These are phyloP conservation scores for Diaporthe sp. DNA, from an alignment of 2,329 filamentous ascomycete species.

Conservation along the genomic window DNA sequence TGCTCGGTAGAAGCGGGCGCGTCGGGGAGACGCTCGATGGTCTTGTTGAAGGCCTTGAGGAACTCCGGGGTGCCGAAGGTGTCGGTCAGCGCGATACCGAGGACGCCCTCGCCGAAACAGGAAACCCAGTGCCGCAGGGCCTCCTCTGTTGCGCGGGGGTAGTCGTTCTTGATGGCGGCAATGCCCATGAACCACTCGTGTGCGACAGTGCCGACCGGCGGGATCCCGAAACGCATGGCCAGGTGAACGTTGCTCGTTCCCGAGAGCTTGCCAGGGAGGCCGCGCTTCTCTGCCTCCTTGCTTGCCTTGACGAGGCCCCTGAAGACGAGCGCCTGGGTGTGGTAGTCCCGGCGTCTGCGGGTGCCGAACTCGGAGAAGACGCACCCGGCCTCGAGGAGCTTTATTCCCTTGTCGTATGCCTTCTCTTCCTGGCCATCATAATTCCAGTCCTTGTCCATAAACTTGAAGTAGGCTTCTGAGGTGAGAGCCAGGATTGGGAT, in stretches of 20 bases:
- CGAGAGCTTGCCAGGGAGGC: conserved; percentile 79
- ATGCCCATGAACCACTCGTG: conserved; percentile 99
- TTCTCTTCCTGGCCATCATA: conserved; percentile 89
- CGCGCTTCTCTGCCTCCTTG: conserved; percentile 75
- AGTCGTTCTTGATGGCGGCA: conserved; percentile 89
- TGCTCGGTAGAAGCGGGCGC: conserved; percentile 49
- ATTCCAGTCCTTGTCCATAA: conserved; percentile 93
- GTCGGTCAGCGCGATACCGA: conserved; percentile 93
- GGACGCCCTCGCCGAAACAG: conserved; percentile 87
- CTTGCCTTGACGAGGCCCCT: conserved; percentile 85
- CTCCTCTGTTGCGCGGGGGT: conserved; percentile 85
- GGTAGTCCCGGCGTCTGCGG: conserved; percentile 89
- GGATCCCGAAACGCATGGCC: conserved; percentile 90
- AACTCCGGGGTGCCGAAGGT: conserved; percentile 96
- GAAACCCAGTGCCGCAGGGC: conserved; percentile 90
- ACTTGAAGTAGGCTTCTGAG: conserved; percentile 97
- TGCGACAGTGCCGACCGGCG: conserved; percentile 88
- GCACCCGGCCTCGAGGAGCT: conserved; percentile 85
- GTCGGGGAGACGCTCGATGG: conserved; percentile 62
- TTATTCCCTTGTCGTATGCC: conserved; percentile 84
- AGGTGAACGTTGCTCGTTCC: conserved; percentile 98
- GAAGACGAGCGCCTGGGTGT: conserved; percentile 94
- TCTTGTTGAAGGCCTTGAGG: conserved; percentile 83
- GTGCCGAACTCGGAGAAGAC: conserved; percentile 95
- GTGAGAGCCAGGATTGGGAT: conserved; percentile 93